Percentiles rank a stretch among this genome's conserved stretches.
Evolutionary conservation across 495 filamentous ascomycete species (phyloP).

Genomic region (Choiromyces venosus): DNA sequence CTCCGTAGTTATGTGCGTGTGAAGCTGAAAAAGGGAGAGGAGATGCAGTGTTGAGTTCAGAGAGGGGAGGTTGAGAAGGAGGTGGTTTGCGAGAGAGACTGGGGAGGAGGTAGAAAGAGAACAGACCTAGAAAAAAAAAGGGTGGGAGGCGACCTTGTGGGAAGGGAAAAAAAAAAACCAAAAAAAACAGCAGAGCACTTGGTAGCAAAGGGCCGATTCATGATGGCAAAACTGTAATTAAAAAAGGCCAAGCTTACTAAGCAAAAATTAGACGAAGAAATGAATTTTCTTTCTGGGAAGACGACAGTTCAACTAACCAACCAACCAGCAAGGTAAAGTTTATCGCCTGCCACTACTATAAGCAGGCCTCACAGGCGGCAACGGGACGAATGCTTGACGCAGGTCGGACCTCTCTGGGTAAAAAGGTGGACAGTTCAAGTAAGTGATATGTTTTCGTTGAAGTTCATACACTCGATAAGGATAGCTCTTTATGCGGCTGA

Average conservation of each 20-base stretch:
- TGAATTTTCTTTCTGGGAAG: constrained; percentile 13
- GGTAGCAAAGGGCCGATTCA: constrained; percentile 31
- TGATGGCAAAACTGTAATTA: constrained; percentile 19
- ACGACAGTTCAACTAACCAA: constrained; percentile 15
- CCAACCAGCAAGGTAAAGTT: constrained; percentile 20
- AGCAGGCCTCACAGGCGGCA: not conserved
- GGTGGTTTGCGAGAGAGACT: constrained; percentile 29
- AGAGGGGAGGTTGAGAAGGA: constrained; percentile 29
- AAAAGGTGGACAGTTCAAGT: not conserved
- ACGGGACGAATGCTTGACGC: not conserved
- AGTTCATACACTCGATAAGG: not conserved
- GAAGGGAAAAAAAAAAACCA: constrained; percentile 29
- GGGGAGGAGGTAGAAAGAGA: constrained; percentile 33
- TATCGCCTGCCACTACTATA: not conserved
- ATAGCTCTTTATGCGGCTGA: not conserved
- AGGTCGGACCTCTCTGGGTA: not conserved
- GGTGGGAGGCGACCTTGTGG: constrained; percentile 25
- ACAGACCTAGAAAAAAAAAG: constrained; percentile 37
- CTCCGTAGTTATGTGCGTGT: constrained; percentile 47
- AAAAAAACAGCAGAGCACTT: constrained; percentile 23
- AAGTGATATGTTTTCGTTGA: not conserved
- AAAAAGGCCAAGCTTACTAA: not conserved
- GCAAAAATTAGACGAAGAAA: constrained; percentile 29
- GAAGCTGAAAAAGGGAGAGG: constrained; percentile 46
- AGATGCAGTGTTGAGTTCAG: constrained; percentile 32